Evolutionary conservation across 148 eudicot genomes (phyloP).

Genomic region (Bassia scoparia): DNA sequence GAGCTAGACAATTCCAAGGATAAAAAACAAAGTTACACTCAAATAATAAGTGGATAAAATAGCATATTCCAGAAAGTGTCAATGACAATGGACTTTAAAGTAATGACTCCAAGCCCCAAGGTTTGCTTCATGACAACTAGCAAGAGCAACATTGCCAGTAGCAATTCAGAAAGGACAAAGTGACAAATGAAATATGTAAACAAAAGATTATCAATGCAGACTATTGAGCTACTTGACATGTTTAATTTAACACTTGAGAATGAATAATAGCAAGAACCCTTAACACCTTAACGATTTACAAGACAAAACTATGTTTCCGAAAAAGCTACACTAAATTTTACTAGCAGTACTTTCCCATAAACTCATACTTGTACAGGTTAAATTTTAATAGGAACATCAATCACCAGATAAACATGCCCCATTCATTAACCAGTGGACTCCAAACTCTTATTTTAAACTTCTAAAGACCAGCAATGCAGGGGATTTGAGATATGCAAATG

Average conservation of each 20-base stretch:
- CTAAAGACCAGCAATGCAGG: not conserved
- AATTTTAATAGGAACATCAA: not conserved
- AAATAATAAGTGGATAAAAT: not conserved
- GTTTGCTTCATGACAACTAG: not conserved
- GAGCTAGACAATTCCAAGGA: not conserved
- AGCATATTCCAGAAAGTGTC: too few relatives aligned
- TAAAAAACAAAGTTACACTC: not conserved
- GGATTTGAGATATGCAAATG: not conserved
- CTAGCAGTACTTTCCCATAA: too few relatives aligned
- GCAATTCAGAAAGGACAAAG: not conserved
- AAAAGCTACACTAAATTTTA: not conserved
- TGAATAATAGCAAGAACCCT: not conserved
- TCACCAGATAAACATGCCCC: not conserved
- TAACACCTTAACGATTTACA: too few relatives aligned
- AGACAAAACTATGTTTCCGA: not conserved
- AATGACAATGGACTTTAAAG: too few relatives aligned
- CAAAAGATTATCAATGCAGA: not conserved
- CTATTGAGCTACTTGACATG: not conserved
- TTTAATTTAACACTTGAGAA: not conserved
- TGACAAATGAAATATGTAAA: not conserved
- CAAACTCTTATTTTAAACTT: not conserved
- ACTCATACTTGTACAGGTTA: not conserved
- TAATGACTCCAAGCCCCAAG: not conserved
- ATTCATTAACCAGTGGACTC: not conserved
- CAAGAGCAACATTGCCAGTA: not conserved